Evolutionary conservation across 176 grass and related monocot genomes (phyloP), one percentile per base, ranked within the genome.

Genomic region (Juncus effusus): DNA sequence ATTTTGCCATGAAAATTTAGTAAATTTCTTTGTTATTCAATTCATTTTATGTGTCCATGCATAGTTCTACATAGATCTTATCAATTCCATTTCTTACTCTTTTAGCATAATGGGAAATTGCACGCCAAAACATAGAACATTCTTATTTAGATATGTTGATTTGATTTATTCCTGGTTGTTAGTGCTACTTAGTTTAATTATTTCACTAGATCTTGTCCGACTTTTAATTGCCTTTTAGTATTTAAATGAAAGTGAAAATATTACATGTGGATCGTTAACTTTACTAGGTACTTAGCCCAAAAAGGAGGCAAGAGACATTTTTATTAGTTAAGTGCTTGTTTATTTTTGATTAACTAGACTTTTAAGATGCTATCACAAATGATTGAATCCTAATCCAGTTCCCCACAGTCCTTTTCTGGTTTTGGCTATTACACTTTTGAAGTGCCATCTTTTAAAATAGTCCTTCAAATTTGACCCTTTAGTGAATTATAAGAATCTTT

Each of bases 261-360:
- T 6, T 47, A 6, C 19, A 47, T 6, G 6, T 47, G 44, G 9
- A 47, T 47, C 44, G 2, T 47, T 47, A 47, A 47, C 44, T 47
- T 47, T 47, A 47, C 44, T 47, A 47, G 44, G 44, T 53, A 69
- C 49, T 72, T 47, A 59, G 38, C 14, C 58, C 14, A 10, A 57
- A 72, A 72, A 72, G 54, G 39, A 12, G 38, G 44, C 58, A 59
- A 37, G 15, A 28, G 69, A 36, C 40, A 36, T 11, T 11, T 53
- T 7, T 42, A 59, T 40, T 36, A 44, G 69, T 56, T 44, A 72
- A 42, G 0, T 47, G 2, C 0, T 15, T 45, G 9, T 72, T 72
- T 1, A 42, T 72, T 72, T 35, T 72, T 72, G 19, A 14, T 47
- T 72, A 60, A 60, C 39, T 72, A 60, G 11, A 59, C 54, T 59